Evolutionary conservation across 805 yeast species (phyloP).

Genomic region (Saccharomycopsis sp.): DNA sequence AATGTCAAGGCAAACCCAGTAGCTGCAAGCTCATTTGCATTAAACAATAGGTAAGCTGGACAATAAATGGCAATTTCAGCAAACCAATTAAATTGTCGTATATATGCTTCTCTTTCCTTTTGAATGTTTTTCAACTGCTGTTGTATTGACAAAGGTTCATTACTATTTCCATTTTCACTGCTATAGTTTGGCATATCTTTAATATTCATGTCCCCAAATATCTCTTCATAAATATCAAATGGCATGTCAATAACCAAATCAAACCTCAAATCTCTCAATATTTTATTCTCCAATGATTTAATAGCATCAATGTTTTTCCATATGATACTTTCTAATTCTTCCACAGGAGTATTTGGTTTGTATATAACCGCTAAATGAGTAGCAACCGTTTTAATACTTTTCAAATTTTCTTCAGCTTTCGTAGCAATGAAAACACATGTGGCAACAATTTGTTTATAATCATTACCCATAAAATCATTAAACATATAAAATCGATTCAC

Average conservation of each 20-base stretch:
- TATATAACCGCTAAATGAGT: conserved; percentile 7
- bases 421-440: conserved; percentile 20
- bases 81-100: conserved; percentile 12
- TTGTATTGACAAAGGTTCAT: conserved; percentile 1
- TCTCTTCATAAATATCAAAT: conserved; percentile 13
- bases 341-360: conserved; percentile 9
- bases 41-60: conserved; percentile 15
- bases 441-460: conserved; percentile 19
- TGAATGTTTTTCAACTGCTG: not conserved
- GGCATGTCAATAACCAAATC: conserved; percentile 17
- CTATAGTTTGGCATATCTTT: not conserved
- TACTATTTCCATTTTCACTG: not conserved
- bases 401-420: conserved; percentile 20
- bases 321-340: conserved; percentile 8
- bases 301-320: conserved; percentile 16
- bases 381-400: conserved; percentile 14
- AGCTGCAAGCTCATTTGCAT: conserved; percentile 17
- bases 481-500: conserved; percentile 20
- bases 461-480: conserved; percentile 9
- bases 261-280: conserved; percentile 14
- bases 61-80: conserved; percentile 9
- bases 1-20: conserved; percentile 5
- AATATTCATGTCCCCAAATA: not conserved
- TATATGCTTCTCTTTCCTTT: conserved; percentile 2
- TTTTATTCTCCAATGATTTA: conserved; percentile 16